phyloP scores from a whole-genome alignment of 2,329 filamentous ascomycete species.

The Aureobasidium sp. region DNA sequence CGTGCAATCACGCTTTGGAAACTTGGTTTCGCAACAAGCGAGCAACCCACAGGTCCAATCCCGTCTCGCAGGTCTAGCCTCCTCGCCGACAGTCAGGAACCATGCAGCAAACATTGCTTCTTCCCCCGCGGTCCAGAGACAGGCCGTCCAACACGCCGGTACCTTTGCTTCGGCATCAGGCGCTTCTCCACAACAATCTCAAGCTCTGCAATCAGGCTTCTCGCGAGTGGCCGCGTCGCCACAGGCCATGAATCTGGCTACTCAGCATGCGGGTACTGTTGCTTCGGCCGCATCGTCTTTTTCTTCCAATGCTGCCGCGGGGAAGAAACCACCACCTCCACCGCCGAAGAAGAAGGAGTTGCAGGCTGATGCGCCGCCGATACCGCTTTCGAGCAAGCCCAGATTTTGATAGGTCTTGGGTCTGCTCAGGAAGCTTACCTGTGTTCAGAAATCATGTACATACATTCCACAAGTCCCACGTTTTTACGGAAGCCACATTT shows the following conservation, averaged over 20 bases:
- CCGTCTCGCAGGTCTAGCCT: conserved; percentile 55
- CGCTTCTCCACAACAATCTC: conserved; percentile 5
- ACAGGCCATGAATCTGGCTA: neutral
- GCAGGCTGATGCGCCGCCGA: conserved; percentile 43
- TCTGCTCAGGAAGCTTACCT: neutral
- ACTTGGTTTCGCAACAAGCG: conserved; percentile 28
- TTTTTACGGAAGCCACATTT: too few relatives aligned
- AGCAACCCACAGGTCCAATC: conserved; percentile 60
- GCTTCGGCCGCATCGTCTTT: conserved; percentile 20
- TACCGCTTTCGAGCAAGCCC: conserved; percentile 53
- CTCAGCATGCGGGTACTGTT: conserved; percentile 2
- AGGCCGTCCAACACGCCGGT: conserved; percentile 8
- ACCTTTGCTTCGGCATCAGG: neutral
- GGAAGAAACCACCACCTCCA: conserved; percentile 52
- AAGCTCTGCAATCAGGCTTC: conserved; percentile 10
- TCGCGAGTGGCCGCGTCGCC: conserved; percentile 5
- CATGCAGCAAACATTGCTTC: conserved; percentile 3
- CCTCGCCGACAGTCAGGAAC: conserved; percentile 40
- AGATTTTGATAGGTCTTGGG: conserved; percentile 21
- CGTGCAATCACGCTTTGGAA: conserved; percentile 4
- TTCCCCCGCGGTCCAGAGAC: conserved; percentile 3
- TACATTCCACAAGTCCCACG: too few relatives aligned
- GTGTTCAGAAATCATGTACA: too few relatives aligned
- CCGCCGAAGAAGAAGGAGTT: conserved; percentile 49
- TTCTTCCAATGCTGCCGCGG: conserved; percentile 27